A percentile compares a stretch with the other conserved stretches of the same genome.
phyloP scores from a whole-genome alignment of 2,329 filamentous ascomycete species.

The Zasmidium angulare region DNA sequence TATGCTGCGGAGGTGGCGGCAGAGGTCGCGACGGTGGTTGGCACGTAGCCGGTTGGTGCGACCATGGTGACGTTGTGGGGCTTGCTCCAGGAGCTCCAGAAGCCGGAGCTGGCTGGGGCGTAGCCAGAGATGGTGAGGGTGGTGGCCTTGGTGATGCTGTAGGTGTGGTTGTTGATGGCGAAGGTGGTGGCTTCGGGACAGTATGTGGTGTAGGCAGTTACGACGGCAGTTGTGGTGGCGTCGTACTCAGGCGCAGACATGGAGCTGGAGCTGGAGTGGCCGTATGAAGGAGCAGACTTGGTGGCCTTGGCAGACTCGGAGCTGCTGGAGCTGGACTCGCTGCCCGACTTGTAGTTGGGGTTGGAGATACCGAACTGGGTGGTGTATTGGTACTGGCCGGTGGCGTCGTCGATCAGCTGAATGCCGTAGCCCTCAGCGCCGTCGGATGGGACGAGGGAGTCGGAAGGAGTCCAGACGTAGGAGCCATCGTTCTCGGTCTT shows the following conservation, averaged over 20 bases:
- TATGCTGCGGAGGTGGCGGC: conserved; percentile 22
- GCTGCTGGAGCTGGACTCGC: conserved; percentile 3
- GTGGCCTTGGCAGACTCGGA: conserved; percentile 24
- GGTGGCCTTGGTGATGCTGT: conserved; percentile 25
- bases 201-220: conserved; percentile 26
- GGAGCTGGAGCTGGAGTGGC: conserved; percentile 11
- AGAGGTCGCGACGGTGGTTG: conserved; percentile 34
- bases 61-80: conserved; percentile 27
- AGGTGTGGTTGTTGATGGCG: conserved; percentile 25
- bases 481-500: conserved; percentile 54
- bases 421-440: conserved; percentile 59
- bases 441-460: conserved; percentile 43
- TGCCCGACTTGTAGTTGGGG: conserved; percentile 31
- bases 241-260: conserved; percentile 10
- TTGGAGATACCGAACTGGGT: conserved; percentile 63
- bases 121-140: conserved; percentile 23
- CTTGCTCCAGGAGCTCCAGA: conserved; percentile 8
- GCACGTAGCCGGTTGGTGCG: conserved; percentile 36
- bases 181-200: conserved; percentile 27
- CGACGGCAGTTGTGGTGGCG: conserved; percentile 27
- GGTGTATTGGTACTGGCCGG: conserved; percentile 53
- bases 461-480: conserved; percentile 56
- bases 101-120: conserved; percentile 3
- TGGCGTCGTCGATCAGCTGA: conserved; percentile 60
- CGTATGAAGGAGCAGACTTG: conserved; percentile 13